phyloP scores from a whole-genome alignment of 2,329 filamentous ascomycete genomes.

The Neoarthrinium moseri region DNA sequence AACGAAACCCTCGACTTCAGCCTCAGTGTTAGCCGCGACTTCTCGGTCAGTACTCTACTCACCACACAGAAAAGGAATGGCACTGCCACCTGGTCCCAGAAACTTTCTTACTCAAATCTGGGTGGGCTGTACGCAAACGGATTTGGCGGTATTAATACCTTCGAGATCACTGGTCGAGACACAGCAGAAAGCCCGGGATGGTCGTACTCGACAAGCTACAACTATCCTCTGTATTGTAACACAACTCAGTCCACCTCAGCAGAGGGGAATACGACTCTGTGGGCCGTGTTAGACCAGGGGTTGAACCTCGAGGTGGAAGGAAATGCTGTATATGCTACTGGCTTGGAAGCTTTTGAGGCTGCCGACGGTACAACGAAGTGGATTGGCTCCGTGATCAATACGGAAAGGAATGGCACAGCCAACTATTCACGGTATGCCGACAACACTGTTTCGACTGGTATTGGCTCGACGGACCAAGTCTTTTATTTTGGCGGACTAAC shows the following conservation, averaged over 20 bases:
- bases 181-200: conserved; percentile 23
- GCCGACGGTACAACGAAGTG: conserved; percentile 22
- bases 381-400: conserved; percentile 36
- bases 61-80: conserved; percentile 43
- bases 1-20: conserved; percentile 61
- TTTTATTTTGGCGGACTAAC: conserved; percentile 52
- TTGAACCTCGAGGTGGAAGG: conserved; percentile 36
- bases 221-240: conserved; percentile 61
- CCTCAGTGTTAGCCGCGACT: conserved; percentile 51
- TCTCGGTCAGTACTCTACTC: conserved; percentile 54
- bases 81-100: conserved; percentile 54
- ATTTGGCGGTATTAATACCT: conserved; percentile 28
- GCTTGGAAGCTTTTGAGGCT: conserved; percentile 53
- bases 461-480: conserved; percentile 55
- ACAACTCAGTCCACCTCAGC: conserved; percentile 43
- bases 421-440: conserved; percentile 48
- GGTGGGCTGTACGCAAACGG: conserved; percentile 35
- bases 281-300: conserved; percentile 40
- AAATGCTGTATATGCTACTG: conserved; percentile 51
- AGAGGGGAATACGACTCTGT: conserved; percentile 45
- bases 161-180: conserved; percentile 42
- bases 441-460: conserved; percentile 46
- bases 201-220: conserved; percentile 42
- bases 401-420: conserved; percentile 57
- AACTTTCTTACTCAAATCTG: conserved; percentile 52